A percentile compares a stretch with the other conserved stretches of the same genome.
Evolutionary conservation across 2,329 filamentous ascomycete species (phyloP).

Genomic region (Pseudocercospora crystallina): DNA sequence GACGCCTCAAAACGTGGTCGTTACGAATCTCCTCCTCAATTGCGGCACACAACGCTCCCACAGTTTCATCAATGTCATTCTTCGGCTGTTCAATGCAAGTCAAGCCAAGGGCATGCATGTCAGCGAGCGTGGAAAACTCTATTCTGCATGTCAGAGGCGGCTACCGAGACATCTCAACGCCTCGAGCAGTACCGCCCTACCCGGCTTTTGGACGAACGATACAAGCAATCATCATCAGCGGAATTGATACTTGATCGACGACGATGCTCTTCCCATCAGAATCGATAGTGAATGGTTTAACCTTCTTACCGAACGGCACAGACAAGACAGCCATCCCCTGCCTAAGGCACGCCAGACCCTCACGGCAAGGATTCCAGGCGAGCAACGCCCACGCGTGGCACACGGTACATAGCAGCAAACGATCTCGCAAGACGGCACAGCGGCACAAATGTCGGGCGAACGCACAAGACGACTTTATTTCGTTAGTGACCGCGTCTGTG

Average conservation of each 20-base stretch:
- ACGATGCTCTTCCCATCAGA: not conserved
- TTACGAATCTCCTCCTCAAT: too few species aligned
- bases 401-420: not conserved
- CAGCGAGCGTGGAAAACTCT: not conserved
- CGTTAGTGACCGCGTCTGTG: not conserved
- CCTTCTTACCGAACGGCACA: not conserved
- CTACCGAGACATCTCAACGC: not conserved
- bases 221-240: not conserved
- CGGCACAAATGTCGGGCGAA: not conserved
- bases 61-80: too few species aligned
- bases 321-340: too few species aligned
- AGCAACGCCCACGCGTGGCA: not conserved
- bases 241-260: not conserved
- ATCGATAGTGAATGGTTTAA: not conserved
- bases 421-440: too few species aligned
- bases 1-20: not conserved
- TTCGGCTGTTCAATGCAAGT: not conserved
- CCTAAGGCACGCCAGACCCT: not conserved
- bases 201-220: not conserved
- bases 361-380: not conserved
- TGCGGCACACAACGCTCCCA: too few species aligned
- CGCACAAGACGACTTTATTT: not conserved
- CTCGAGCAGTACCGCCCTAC: not conserved
- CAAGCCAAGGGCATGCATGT: not conserved
- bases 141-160: slow-evolving; percentile 1